Conservation (phyloP, 495 filamentous ascomycete genomes). For the Tuber melanosporum region DNA sequence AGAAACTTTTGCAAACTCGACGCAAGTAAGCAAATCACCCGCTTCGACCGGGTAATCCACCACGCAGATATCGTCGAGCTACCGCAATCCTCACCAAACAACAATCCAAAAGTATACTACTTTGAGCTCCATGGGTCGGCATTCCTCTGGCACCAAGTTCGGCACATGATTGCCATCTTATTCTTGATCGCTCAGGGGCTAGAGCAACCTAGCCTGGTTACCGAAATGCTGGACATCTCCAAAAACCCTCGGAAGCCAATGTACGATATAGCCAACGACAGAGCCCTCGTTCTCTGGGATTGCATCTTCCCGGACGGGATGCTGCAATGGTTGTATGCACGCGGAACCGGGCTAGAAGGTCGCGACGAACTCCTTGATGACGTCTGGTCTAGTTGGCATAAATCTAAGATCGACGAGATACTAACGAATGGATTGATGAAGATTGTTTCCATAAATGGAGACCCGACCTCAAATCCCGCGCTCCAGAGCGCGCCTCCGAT, state of each 20-base stretch:
- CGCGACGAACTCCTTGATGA: constrained; percentile 65
- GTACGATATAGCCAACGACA: constrained; percentile 85
- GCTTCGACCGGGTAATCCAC: constrained; percentile 70
- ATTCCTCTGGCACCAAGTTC: constrained; percentile 97
- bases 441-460: constrained; percentile 46
- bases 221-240: constrained; percentile 62
- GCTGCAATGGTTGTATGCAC: constrained; percentile 69
- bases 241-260: constrained; percentile 65
- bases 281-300: constrained; percentile 89
- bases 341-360: constrained; percentile 40
- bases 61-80: constrained; percentile 63
- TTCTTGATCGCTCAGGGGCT: constrained; percentile 89
- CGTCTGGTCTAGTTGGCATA: constrained; percentile 75
- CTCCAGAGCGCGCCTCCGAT: background rate
- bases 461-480: background rate
- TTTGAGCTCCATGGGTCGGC: constrained; percentile 84
- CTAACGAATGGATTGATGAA: constrained; percentile 63
- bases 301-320: constrained; percentile 77
- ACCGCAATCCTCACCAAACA: constrained; percentile 1
- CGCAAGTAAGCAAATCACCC: constrained; percentile 72
- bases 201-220: constrained; percentile 65
- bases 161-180: constrained; percentile 78
- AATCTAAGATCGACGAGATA: constrained; percentile 81
- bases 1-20: constrained; percentile 95
- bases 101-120: constrained; percentile 64